Percentiles rank a stretch among this genome's conserved stretches.
Evolutionary conservation across 2,329 filamentous ascomycete species (phyloP).

Genomic region (Sporothrix variecibatus): DNA sequence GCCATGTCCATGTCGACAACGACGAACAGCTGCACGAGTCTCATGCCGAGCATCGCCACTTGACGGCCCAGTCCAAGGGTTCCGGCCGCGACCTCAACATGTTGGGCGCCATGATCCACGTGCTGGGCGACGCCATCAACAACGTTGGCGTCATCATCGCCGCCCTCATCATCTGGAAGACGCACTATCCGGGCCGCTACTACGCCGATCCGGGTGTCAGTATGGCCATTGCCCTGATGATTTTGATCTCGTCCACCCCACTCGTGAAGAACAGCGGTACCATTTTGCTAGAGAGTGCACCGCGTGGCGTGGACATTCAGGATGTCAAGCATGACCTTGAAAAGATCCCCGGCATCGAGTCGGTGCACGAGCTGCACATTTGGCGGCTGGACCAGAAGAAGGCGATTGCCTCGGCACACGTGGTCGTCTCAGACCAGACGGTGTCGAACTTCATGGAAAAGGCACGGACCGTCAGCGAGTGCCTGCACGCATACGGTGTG

Average conservation of each 20-base stretch:
- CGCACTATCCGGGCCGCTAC: constrained; percentile 57
- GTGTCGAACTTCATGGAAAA: constrained; percentile 61
- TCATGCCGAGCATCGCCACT: constrained; percentile 56
- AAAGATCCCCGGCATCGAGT: constrained; percentile 65
- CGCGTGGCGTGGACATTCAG: constrained; percentile 57
- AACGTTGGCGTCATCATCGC: constrained; percentile 75
- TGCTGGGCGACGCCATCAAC: constrained; percentile 72
- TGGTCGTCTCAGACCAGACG: constrained; percentile 61
- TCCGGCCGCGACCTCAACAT: constrained; percentile 66
- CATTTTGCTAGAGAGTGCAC: constrained; percentile 69
- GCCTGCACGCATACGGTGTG: constrained; percentile 72
- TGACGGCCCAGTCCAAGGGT: constrained; percentile 35
- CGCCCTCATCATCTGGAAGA: constrained; percentile 68
- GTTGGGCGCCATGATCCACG: constrained; percentile 69
- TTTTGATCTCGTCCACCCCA: constrained; percentile 64
- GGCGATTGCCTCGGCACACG: constrained; percentile 67
- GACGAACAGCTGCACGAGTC: constrained; percentile 31
- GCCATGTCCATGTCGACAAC: constrained; percentile 31
- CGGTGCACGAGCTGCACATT: constrained; percentile 71
- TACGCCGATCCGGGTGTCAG: constrained; percentile 73
- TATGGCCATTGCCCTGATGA: constrained; percentile 72
- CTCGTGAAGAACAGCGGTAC: constrained; percentile 62
- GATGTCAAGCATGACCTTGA: constrained; percentile 71
- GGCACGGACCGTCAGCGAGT: constrained; percentile 65
- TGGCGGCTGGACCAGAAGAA: constrained; percentile 74